Evolutionary conservation across 2,329 filamentous ascomycete genomes (phyloP).

Genomic region (Coniochaeta prunicola): DNA sequence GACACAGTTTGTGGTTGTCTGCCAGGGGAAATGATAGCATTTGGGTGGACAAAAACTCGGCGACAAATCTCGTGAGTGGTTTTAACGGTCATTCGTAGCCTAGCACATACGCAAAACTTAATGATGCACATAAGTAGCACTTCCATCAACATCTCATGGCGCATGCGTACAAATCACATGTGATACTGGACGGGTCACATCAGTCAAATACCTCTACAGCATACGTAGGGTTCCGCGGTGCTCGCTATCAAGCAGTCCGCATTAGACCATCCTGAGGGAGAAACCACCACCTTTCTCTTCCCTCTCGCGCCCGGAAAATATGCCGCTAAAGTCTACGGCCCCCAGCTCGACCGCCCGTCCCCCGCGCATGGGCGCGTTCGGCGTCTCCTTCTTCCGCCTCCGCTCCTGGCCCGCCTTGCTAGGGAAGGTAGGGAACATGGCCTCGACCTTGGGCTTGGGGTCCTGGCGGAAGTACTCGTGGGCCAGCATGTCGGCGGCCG

Average conservation of each 20-base stretch:
- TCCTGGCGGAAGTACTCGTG: conserved; percentile 86
- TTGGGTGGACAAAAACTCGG: not conserved
- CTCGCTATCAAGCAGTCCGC: not conserved
- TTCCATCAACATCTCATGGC: not conserved
- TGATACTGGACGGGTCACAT: not conserved
- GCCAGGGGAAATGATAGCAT: not conserved
- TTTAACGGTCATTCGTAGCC: not conserved
- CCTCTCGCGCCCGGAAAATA: conserved; percentile 60
- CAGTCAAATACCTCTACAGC: not conserved
- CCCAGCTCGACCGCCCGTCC: conserved; percentile 52
- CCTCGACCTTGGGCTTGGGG: conserved; percentile 80
- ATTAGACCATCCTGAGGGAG: conserved; percentile 53
- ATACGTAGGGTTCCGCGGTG: not conserved
- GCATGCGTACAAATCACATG: not conserved
- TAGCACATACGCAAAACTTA: not conserved
- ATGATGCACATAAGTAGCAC: conserved; percentile 7
- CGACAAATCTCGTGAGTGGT: not conserved
- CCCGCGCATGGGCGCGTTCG: conserved; percentile 76
- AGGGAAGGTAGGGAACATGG: conserved; percentile 95
- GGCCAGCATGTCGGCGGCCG: conserved; percentile 64
- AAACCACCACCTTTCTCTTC: conserved; percentile 61
- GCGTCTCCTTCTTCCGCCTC: conserved; percentile 62
- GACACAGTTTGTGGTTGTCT: not conserved
- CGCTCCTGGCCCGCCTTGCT: conserved; percentile 91
- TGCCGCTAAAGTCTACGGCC: conserved; percentile 59